Conservation (phyloP, 2,329 filamentous ascomycete genomes). For the Penicillium vulpinum region DNA sequence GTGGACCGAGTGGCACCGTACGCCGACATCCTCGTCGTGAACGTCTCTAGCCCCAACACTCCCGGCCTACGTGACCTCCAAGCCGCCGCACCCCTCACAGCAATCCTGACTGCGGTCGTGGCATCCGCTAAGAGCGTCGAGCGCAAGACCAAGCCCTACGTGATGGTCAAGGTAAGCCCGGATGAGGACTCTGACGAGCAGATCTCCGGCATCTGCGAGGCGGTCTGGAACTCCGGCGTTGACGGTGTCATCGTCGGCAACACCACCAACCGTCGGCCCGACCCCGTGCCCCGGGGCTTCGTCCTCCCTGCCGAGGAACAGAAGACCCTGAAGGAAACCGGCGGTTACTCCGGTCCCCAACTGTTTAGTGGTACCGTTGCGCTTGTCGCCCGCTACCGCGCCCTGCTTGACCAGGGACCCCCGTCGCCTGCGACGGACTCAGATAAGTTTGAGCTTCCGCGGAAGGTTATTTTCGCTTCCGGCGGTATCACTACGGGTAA, state of each 20-base stretch:
- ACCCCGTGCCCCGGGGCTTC: constrained; percentile 67
- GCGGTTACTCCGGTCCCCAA: constrained; percentile 87
- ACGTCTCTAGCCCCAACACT: constrained; percentile 95
- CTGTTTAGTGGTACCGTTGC: constrained; percentile 78
- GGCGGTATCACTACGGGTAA: constrained; percentile 88
- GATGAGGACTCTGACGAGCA: constrained; percentile 87
- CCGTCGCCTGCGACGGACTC: constrained; percentile 28
- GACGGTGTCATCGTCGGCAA: constrained; percentile 97
- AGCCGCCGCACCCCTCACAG: constrained; percentile 76
- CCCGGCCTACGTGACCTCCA: constrained; percentile 87
- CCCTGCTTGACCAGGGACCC: constrained; percentile 59
- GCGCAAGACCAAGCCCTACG: constrained; percentile 70
- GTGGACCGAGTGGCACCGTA: constrained; percentile 80
- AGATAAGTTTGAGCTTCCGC: constrained; percentile 20
- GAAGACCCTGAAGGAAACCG: constrained; percentile 69
- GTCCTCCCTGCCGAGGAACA: constrained; percentile 67
- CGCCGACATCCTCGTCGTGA: constrained; percentile 95
- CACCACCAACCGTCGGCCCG: constrained; percentile 81
- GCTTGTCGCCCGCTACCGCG: constrained; percentile 77
- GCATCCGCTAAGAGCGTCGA: constrained; percentile 68
- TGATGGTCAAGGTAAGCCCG: constrained; percentile 98
- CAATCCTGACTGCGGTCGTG: constrained; percentile 79
- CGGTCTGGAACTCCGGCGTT: constrained; percentile 78
- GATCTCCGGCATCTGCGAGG: constrained; percentile 83
- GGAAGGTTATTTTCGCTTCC: constrained; percentile 87